Evolutionary conservation across 768 basidiomycete species (phyloP).

Genomic region (Amanita thiersii): DNA sequence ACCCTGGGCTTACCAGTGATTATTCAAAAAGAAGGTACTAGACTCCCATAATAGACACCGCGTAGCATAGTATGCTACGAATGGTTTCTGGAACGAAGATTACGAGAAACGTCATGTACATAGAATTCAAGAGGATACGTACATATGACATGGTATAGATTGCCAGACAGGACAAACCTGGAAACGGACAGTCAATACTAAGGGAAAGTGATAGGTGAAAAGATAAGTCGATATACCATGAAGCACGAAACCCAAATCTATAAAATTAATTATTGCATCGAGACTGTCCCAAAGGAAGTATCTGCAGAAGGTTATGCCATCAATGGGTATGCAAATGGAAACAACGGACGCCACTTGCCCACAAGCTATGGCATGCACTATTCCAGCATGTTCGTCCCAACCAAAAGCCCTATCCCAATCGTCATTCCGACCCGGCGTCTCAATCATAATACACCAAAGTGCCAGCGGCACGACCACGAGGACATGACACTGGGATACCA

Average conservation of each 20-base stretch:
- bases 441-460: constrained; percentile 34
- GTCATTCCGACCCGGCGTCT: constrained; percentile 33
- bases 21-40: constrained; percentile 82
- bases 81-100: constrained; percentile 44
- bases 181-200: not conserved
- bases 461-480: constrained; percentile 60
- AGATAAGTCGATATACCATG: constrained; percentile 45
- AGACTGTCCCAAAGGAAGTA: constrained; percentile 83
- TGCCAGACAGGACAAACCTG: constrained; percentile 53
- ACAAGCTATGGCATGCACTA: constrained; percentile 58
- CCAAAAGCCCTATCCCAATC: constrained; percentile 61
- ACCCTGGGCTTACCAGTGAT: constrained; percentile 58
- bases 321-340: constrained; percentile 6
- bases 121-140: constrained; percentile 20
- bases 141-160: constrained; percentile 71
- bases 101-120: constrained; percentile 4
- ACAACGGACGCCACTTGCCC: constrained; percentile 39
- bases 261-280: constrained; percentile 61
- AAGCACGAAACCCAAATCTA: constrained; percentile 65
- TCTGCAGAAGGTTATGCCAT: constrained; percentile 20
- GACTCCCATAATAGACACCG: constrained; percentile 82
- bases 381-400: constrained; percentile 52
- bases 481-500: constrained; percentile 69
- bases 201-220: not conserved
- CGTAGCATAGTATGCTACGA: constrained; percentile 70